A percentile compares a stretch with the other conserved stretches of the same genome.
Conservation (phyloP, 345 rosid species). For the Xanthoceras sorbifolium region DNA sequence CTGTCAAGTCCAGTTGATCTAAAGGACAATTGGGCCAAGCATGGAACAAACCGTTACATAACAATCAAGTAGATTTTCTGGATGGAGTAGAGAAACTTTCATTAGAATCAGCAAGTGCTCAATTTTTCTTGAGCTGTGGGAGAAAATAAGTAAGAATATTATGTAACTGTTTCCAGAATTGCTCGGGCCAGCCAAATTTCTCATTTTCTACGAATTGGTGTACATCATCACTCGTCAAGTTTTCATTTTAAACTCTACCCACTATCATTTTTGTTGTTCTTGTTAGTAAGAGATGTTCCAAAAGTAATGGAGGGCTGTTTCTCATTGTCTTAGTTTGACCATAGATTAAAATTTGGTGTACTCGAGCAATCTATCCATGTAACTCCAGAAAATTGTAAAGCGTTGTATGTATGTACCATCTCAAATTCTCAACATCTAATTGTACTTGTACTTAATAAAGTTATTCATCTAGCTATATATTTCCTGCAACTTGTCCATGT, state of each 20-base stretch:
- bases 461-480: neutral
- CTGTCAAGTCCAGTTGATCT: conserved; percentile 71
- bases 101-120: neutral
- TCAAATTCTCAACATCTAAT: neutral
- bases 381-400: conserved; percentile 23
- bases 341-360: conserved; percentile 5
- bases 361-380: conserved; percentile 3
- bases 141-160: neutral
- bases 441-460: neutral
- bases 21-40: conserved; percentile 81
- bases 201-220: neutral
- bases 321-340: neutral
- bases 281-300: neutral
- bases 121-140: conserved; percentile 8
- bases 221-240: neutral
- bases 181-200: neutral
- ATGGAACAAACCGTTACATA: conserved; percentile 63
- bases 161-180: neutral
- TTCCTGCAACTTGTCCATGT: neutral
- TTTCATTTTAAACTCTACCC: no score
- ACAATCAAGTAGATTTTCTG: conserved; percentile 41
- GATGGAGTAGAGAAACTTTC: conserved; percentile 6
- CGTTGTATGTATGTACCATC: neutral
- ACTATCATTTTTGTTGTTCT: no score
- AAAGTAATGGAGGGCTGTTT: neutral